Base-by-base conservation (phyloP, 306 rosid species). In the Arachis stenosperma region DNA sequence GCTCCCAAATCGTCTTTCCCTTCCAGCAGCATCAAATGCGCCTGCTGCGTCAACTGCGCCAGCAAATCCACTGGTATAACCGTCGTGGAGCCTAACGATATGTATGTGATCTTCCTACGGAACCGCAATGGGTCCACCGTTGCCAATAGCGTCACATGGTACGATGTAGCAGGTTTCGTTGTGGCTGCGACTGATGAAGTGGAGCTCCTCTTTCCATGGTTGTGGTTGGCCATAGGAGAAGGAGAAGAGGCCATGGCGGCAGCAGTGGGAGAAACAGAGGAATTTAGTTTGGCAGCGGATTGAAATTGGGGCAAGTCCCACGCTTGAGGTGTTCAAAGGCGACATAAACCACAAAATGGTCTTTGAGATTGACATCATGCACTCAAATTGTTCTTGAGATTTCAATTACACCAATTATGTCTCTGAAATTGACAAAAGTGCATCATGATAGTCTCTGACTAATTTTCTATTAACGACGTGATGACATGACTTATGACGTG, bases 251-350 rank as follows among this genome's bases (percentile, higher is more conserved):
- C 33, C 2, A 76, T 50, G 9, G 85, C 72, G 3, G 50, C 48
- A 22, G 27, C 27, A 22, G 91, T 46, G 3, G 96, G 92, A 0
- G 96, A 87, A 58, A 89, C 74, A n/a, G 97, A 83, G 22, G 97
- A 90, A 81, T 86, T 86, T 74, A 97, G 98, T 65, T 85, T 88
- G 6, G 81, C 84, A 0, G 73, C 81, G 11, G 92, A 82, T 74
- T 84, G 80, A 90, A 93, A 82, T 93, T 90, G 75, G 98, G 92
- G 78, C 98, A 93, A 10, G 97, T 90, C 13, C 98, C 98, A 0
- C 97, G 96, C 82, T 93, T 93, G n/a, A 93, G 88, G 55, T 93
- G 98, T 68, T 93, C 98, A 3, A 97, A 93, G 27, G 97, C 98
- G 27, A 22, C 1, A 1, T 22, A 22, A 22, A 22, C 27, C 1